Evolutionary conservation across 257 asterid genomes (phyloP).

Genomic region (Penstemon newberryi): DNA sequence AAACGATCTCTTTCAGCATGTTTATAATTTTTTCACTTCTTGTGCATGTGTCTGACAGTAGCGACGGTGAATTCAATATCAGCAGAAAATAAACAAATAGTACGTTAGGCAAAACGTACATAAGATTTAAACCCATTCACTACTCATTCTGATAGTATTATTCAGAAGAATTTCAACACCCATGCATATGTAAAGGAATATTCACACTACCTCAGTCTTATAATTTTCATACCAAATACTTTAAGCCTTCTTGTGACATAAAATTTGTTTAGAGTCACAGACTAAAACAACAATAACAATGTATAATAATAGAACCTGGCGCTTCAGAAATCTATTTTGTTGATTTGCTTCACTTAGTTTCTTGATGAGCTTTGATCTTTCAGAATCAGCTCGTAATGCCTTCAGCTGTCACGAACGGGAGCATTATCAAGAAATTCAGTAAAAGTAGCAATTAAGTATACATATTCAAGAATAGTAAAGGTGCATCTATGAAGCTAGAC

Average conservation of each 20-base stretch:
- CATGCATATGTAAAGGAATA: neutral
- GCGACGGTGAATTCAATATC: too few relatives aligned
- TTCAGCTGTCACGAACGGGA: slow-evolving; percentile 52
- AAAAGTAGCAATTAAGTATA: neutral
- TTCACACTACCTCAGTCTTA: neutral
- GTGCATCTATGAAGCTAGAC: neutral
- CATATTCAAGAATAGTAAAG: neutral
- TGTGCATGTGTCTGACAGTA: too few relatives aligned
- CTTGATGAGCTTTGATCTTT: slow-evolving; percentile 67
- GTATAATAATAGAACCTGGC: slow-evolving; percentile 57
- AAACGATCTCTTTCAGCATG: too few relatives aligned
- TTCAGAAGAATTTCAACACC: too few relatives aligned
- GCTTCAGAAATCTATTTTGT: slow-evolving; percentile 73
- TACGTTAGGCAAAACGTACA: too few relatives aligned
- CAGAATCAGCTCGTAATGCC: slow-evolving; percentile 67
- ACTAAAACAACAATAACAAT: slow-evolving; percentile 11
- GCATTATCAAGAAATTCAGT: slow-evolving; percentile 4
- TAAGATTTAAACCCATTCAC: too few relatives aligned
- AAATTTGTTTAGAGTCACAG: neutral
- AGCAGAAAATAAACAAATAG: too few relatives aligned
- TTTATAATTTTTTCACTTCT: too few relatives aligned
- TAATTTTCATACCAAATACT: neutral
- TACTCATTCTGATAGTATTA: neutral
- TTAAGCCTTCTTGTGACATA: slow-evolving; percentile 3
- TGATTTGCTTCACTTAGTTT: slow-evolving; percentile 94